Conservation (phyloP, 768 basidiomycete genomes). For the Rhizopogon rudus region DNA sequence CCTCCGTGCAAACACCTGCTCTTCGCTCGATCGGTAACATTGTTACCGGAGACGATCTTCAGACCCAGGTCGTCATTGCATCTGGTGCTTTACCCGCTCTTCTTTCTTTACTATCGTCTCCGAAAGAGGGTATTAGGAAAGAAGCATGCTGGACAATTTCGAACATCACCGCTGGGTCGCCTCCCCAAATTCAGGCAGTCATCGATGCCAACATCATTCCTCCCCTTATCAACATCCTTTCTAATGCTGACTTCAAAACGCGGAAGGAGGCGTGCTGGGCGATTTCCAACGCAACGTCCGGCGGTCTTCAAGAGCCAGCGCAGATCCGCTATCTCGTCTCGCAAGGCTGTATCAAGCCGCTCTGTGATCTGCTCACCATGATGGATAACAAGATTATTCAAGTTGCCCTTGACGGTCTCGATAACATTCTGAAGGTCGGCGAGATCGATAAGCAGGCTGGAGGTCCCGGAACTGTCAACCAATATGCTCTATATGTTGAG, state of each 20-base stretch:
- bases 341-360: slow-evolving; percentile 97
- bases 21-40: slow-evolving; percentile 99
- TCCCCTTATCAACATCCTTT: slow-evolving; percentile 96
- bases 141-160: slow-evolving; percentile 99
- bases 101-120: slow-evolving; percentile 87
- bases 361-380: slow-evolving; percentile 93
- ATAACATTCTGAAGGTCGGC: slow-evolving; percentile 97
- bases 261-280: slow-evolving; percentile 99
- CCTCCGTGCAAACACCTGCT: slow-evolving; percentile 97
- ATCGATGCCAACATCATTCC: slow-evolving; percentile 98
- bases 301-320: slow-evolving; percentile 91
- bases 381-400: slow-evolving; percentile 99
- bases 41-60: slow-evolving; percentile 97
- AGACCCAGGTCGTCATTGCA: slow-evolving; percentile 98
- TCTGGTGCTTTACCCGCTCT: slow-evolving; percentile 96
- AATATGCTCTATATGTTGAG: slow-evolving; percentile 92
- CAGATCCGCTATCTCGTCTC: slow-evolving; percentile 98
- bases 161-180: slow-evolving; percentile 95
- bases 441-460: slow-evolving; percentile 86
- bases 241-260: slow-evolving; percentile 98
- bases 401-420: slow-evolving; percentile 95
- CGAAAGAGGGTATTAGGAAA: slow-evolving; percentile 98
- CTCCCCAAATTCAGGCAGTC: slow-evolving; percentile 94
- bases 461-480: slow-evolving; percentile 81
- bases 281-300: slow-evolving; percentile 97